phyloP scores from a whole-genome alignment of 352 stramenopile species.

The Globisporangium canariense region DNA sequence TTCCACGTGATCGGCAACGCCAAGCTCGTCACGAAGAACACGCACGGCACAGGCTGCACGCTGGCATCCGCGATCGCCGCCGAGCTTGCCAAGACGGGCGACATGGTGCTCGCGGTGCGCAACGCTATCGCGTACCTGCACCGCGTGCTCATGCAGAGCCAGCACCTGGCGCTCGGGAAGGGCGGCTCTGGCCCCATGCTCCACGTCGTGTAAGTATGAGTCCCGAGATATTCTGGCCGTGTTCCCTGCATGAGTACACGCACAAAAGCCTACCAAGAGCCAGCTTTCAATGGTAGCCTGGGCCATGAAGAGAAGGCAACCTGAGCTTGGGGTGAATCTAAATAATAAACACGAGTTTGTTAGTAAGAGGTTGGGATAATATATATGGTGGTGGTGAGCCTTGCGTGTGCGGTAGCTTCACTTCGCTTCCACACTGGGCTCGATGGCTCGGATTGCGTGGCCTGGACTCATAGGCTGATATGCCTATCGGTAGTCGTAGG shows the following conservation, averaged over 20 bases:
- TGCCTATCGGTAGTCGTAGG: slow-evolving; percentile 11
- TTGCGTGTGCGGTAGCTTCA: slow-evolving; percentile 6
- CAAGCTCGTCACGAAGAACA: slow-evolving; percentile 42
- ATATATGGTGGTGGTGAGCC: not conserved
- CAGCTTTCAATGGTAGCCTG: not conserved
- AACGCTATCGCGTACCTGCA: slow-evolving; percentile 46
- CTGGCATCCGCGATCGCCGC: slow-evolving; percentile 91
- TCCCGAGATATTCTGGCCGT: not conserved
- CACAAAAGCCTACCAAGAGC: not conserved
- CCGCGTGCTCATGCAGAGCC: slow-evolving; percentile 32
- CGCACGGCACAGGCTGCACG: slow-evolving; percentile 91
- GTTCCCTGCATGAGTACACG: not conserved
- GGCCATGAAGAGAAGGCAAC: not conserved
- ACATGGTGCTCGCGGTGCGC: slow-evolving; percentile 33
- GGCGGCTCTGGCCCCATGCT: slow-evolving; percentile 44
- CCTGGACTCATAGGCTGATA: not conserved
- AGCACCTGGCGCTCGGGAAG: slow-evolving; percentile 28
- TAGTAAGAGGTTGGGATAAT: not conserved
- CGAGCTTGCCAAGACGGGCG: slow-evolving; percentile 60
- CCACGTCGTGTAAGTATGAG: slow-evolving; percentile 24
- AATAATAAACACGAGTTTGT: slow-evolving; percentile 10
- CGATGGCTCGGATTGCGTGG: not conserved
- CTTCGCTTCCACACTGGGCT: not conserved
- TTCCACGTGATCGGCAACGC: slow-evolving; percentile 33
- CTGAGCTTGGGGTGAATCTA: not conserved